Conservation (phyloP, 164 flowering plant genomes). For the Pachysandra terminalis region DNA sequence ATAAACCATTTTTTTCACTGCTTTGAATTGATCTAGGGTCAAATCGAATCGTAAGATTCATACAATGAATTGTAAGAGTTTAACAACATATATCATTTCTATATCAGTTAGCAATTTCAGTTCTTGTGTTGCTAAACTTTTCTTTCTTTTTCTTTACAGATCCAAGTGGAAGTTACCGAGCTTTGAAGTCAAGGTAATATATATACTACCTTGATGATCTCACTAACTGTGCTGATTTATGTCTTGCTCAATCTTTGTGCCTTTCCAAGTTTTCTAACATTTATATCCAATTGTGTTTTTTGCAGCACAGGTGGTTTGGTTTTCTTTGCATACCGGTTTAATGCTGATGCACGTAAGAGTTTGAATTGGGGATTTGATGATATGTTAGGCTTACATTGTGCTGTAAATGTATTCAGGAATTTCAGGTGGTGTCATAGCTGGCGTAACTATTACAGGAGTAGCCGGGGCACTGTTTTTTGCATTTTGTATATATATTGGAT, state of each 20-base stretch:
- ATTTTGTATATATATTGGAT: slow-evolving; percentile 29
- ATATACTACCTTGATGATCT: not conserved
- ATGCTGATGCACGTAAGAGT: not conserved
- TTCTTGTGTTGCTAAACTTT: too few species aligned
- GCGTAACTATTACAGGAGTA: slow-evolving; percentile 47
- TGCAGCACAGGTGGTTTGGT: slow-evolving; percentile 55
- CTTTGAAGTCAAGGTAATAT: slow-evolving; percentile 47
- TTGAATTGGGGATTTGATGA: slow-evolving; percentile 5
- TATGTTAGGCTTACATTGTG: slow-evolving; percentile 12
- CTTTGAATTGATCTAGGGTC: too few species aligned
- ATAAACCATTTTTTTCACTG: too few species aligned
- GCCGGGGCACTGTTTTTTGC: slow-evolving; percentile 34
- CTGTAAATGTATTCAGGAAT: slow-evolving; percentile 44
- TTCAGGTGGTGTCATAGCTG: slow-evolving; percentile 57
- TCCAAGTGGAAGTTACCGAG: slow-evolving; percentile 40
- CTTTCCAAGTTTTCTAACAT: slow-evolving; percentile 10
- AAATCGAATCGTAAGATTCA: not conserved
- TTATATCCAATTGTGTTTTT: slow-evolving; percentile 16
- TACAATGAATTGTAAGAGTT: too few species aligned
- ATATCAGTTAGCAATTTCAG: too few species aligned
- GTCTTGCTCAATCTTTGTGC: not conserved
- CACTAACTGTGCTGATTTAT: not conserved
- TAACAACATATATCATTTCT: too few species aligned
- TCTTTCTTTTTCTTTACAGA: slow-evolving; percentile 37
- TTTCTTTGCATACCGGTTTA: slow-evolving; percentile 18